These are phyloP conservation scores for Globisporangium takayamanum DNA, from an alignment of 352 stramenopile genomes.

Conservation along the genomic window DNA sequence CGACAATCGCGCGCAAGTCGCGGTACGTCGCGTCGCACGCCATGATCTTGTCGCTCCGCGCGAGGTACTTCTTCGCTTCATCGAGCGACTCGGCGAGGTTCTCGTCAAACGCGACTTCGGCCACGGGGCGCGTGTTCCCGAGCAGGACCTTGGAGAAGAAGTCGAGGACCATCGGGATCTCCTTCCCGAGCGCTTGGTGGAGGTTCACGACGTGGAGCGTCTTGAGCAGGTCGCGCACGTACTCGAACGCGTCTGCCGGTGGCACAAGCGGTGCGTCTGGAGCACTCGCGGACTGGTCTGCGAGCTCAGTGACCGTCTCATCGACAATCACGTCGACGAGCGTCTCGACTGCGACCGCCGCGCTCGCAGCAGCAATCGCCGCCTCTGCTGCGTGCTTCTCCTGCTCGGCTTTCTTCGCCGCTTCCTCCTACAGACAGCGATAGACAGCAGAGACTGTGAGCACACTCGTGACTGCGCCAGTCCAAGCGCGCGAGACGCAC, in stretches of 20 bases:
- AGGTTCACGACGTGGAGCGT: slow-evolving; percentile 74
- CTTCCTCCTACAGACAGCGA: slow-evolving; percentile 24
- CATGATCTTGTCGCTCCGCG: slow-evolving; percentile 60
- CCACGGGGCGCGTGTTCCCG: slow-evolving; percentile 69
- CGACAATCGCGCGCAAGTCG: slow-evolving; percentile 48
- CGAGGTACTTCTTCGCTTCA: slow-evolving; percentile 69
- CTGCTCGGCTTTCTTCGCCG: slow-evolving; percentile 23
- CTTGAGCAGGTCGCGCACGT: slow-evolving; percentile 69
- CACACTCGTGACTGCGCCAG: too few species aligned
- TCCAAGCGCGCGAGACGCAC: neutral
- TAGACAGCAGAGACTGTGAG: too few species aligned
- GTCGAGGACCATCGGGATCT: slow-evolving; percentile 77
- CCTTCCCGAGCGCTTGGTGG: slow-evolving; percentile 59
- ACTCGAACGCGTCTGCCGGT: slow-evolving; percentile 26
- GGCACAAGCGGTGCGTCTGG: slow-evolving; percentile 1
- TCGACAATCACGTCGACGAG: slow-evolving; percentile 3
- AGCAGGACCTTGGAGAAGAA: slow-evolving; percentile 82
- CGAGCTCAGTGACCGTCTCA: neutral
- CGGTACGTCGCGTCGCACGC: slow-evolving; percentile 69
- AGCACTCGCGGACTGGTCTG: neutral
- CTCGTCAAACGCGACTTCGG: slow-evolving; percentile 70
- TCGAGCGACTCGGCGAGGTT: slow-evolving; percentile 76
- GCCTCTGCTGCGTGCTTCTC: slow-evolving; percentile 6
- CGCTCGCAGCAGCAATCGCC: neutral
- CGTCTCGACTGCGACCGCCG: slow-evolving; percentile 13